phyloP scores from a whole-genome alignment of 164 flowering plant species.

The Houttuynia cordata region DNA sequence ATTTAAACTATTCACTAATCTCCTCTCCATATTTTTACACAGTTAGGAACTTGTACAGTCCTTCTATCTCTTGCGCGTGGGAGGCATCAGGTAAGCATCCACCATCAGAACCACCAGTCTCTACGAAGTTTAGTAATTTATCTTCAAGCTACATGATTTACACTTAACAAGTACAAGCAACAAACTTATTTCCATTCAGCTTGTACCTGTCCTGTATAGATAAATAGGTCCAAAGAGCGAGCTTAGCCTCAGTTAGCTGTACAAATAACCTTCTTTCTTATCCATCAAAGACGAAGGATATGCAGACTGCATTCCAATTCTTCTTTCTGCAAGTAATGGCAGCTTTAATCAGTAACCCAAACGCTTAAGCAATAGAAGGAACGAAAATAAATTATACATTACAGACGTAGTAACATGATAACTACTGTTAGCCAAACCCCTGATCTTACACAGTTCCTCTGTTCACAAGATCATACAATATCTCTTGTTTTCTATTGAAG shows the following conservation, averaged over 20 bases:
- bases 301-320: conserved; percentile 49
- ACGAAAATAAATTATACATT: background rate
- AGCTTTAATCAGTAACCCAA: background rate
- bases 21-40: conserved; percentile 40
- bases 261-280: conserved; percentile 46
- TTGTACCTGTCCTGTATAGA: conserved; percentile 25
- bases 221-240: conserved; percentile 15
- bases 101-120: too few species aligned
- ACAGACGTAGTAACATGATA: too few species aligned
- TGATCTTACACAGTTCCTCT: too few species aligned
- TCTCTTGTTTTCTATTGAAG: too few species aligned
- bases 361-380: background rate
- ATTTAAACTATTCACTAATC: conserved; percentile 16
- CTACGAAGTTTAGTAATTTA: conserved; percentile 1
- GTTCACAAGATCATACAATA: too few species aligned
- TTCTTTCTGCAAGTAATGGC: conserved; percentile 52
- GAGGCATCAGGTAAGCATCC: too few species aligned
- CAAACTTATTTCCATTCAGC: conserved; percentile 30
- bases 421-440: too few species aligned
- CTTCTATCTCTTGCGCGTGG: background rate
- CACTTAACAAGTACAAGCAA: conserved; percentile 49
- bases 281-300: conserved; percentile 33
- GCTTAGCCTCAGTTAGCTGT: conserved; percentile 78
- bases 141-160: conserved; percentile 62
- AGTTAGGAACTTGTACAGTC: conserved; percentile 38